phyloP scores from a whole-genome alignment of 768 basidiomycete genomes.

The Neoboletus subvelutipes region DNA sequence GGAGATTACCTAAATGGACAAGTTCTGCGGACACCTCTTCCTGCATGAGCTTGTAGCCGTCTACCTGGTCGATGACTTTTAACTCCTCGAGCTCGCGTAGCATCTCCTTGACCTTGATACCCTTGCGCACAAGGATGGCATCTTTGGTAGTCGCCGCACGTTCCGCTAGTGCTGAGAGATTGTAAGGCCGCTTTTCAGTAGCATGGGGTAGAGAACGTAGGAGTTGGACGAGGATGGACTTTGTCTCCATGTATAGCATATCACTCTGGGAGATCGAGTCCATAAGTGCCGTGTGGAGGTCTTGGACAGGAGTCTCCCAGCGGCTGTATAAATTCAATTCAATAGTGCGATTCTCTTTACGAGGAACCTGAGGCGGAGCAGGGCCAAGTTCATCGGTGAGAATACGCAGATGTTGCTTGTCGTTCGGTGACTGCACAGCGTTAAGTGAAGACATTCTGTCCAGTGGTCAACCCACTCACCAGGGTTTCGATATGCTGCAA shows the following conservation, averaged over 20 bases:
- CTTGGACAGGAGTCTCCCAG: slow-evolving; percentile 99
- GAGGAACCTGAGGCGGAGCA: slow-evolving; percentile 92
- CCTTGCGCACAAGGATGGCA: slow-evolving; percentile 89
- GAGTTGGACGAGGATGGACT: slow-evolving; percentile 97
- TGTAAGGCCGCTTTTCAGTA: slow-evolving; percentile 83
- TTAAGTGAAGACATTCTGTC: not conserved
- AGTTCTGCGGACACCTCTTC: slow-evolving; percentile 97
- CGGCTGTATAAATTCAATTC: slow-evolving; percentile 93
- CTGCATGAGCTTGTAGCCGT: slow-evolving; percentile 93
- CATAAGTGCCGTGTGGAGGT: slow-evolving; percentile 94
- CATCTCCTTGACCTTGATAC: slow-evolving; percentile 99
- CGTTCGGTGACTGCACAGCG: slow-evolving; percentile 79
- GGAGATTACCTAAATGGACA: slow-evolving; percentile 91
- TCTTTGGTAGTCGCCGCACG: slow-evolving; percentile 97
- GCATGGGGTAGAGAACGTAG: slow-evolving; percentile 90
- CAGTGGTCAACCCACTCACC: slow-evolving; percentile 48
- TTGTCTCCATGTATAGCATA: slow-evolving; percentile 99
- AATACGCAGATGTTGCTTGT: slow-evolving; percentile 96
- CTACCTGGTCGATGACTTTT: slow-evolving; percentile 76
- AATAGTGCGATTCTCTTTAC: slow-evolving; percentile 95
- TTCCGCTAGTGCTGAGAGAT: slow-evolving; percentile 87
- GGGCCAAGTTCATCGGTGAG: slow-evolving; percentile 94
- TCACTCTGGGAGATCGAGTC: slow-evolving; percentile 96
- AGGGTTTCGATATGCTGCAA: slow-evolving; percentile 93
- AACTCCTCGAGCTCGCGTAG: slow-evolving; percentile 91